These are phyloP conservation scores for Echeveria elegans DNA, from an alignment of 164 flowering plant species.

Conservation along the genomic window DNA sequence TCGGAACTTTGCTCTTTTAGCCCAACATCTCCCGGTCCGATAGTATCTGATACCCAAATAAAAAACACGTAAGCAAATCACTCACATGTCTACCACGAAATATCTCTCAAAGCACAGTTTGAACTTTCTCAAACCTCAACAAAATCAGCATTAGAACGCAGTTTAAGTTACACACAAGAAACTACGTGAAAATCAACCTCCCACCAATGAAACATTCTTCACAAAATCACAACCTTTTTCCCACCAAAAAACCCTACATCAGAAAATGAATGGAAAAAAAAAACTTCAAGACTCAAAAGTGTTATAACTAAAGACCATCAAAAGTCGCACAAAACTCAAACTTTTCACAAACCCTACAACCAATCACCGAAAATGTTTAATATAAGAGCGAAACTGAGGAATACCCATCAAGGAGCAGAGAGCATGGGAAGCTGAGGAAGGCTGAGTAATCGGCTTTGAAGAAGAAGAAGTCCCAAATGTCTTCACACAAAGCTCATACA, in stretches of 20 bases:
- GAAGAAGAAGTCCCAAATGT: slow-evolving; percentile 51
- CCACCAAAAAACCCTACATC: too few species aligned
- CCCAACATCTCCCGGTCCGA: slow-evolving; percentile 76
- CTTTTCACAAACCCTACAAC: not conserved
- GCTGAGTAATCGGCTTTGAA: slow-evolving; percentile 26
- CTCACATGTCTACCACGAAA: not conserved
- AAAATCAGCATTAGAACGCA: not conserved
- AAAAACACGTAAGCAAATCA: not conserved
- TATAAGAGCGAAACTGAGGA: not conserved
- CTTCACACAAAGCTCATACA: slow-evolving; percentile 58
- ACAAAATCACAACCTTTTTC: not conserved
- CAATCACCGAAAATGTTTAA: not conserved
- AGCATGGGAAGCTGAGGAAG: slow-evolving; percentile 39
- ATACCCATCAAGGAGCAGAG: slow-evolving; percentile 33
- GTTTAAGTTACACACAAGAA: not conserved
- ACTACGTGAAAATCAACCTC: not conserved
- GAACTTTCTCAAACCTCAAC: not conserved
- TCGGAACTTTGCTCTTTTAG: slow-evolving; percentile 54
- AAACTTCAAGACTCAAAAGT: not conserved
- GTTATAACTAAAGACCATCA: too few species aligned
- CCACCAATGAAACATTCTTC: not conserved
- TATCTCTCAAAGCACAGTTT: not conserved
- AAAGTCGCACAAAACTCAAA: not conserved
- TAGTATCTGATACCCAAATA: slow-evolving; percentile 31
- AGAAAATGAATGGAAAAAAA: too few species aligned